Evolutionary conservation across 2,329 filamentous ascomycete genomes (phyloP).

Genomic region (Coniochaeta sp.): DNA sequence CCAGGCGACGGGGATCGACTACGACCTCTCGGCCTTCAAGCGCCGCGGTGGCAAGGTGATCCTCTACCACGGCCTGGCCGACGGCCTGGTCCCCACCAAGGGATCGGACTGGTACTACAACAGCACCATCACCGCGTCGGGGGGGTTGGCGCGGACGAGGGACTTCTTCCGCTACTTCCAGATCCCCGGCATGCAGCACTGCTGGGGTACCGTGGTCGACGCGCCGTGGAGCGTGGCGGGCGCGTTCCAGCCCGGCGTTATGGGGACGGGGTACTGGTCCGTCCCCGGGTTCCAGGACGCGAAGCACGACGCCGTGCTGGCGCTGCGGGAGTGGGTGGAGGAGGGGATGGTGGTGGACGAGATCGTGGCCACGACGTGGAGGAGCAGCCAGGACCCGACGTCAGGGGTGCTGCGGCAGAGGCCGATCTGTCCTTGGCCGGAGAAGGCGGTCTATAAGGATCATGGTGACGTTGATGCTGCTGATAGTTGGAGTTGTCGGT

Average conservation of each 20-base stretch:
- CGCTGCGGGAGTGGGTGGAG: constrained; percentile 30
- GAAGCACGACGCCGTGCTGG: constrained; percentile 25
- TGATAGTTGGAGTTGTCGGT: constrained; percentile 7
- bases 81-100: constrained; percentile 25
- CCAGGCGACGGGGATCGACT: constrained; percentile 18
- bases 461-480: constrained; percentile 5
- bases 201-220: constrained; percentile 20
- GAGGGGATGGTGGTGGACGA: constrained; percentile 13
- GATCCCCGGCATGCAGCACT: constrained; percentile 45
- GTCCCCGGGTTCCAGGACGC: constrained; percentile 27
- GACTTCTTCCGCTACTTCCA: constrained; percentile 44
- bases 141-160: constrained; percentile 15
- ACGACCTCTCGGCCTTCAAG: constrained; percentile 20
- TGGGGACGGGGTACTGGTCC: constrained; percentile 19
- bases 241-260: constrained; percentile 17
- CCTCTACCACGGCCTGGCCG: constrained; percentile 32
- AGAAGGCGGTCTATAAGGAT: constrained; percentile 8
- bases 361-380: constrained; percentile 15
- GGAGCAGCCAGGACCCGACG: constrained; percentile 4
- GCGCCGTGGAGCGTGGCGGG: constrained; percentile 28
- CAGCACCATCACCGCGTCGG: constrained; percentile 14
- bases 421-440: constrained; percentile 18
- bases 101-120: constrained; percentile 24
- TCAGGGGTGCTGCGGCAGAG: constrained; percentile 15
- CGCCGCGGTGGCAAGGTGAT: constrained; percentile 31